Base-by-base conservation (phyloP, 2,329 filamentous ascomycete genomes). In the Dryadomyces quercivorus region DNA sequence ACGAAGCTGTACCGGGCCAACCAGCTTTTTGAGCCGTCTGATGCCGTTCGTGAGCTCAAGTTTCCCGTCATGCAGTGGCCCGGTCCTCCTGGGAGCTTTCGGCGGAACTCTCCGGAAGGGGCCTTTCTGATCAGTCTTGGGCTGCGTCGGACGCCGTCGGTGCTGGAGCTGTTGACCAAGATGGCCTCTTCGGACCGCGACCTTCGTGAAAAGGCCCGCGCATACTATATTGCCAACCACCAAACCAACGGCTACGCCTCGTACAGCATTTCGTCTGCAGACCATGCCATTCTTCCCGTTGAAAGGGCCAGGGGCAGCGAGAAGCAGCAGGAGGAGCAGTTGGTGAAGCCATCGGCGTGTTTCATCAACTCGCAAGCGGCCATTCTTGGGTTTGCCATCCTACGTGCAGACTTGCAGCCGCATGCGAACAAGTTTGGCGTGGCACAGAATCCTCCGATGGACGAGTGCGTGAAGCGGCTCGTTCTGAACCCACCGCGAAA, bases 391-490 rank as follows among this genome's bases (percentile, higher is more conserved):
- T 97, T 95, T 63, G 75, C 83, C 26, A 85, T 95, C 18, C 71
- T 98, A 38, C 78, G 81, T 57, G 77, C 72, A 50, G 87, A 93
- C 59, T 75, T 97, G n/a, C 84, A 87, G 57, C 71, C 78, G 12
- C 88, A 97, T 71, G 88, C 90, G 16, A 74, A 67, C 59, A 92
- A 93, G 70, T 90, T 98, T 62, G 91, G 90, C 1, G 90, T 98
- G 5, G 78, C 79, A n/a, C 71, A 78, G 53, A 84, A 98, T 66
- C 93, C 94, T 0, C 81, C 84, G 0, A 86, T 97, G 58, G 74
- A 75, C 1, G 80, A 85, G 26, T 95, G 90, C 63, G 80, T 94
- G 13, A 82, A 85, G 44, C 78, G 81, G 26, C 72, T 98, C 44
- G 72, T 92, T 31, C 76, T 78, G 34, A 80, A 77, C 2, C 90